Conservation (phyloP, 2,329 filamentous ascomycete species). For the Colletotrichum eleusines region DNA sequence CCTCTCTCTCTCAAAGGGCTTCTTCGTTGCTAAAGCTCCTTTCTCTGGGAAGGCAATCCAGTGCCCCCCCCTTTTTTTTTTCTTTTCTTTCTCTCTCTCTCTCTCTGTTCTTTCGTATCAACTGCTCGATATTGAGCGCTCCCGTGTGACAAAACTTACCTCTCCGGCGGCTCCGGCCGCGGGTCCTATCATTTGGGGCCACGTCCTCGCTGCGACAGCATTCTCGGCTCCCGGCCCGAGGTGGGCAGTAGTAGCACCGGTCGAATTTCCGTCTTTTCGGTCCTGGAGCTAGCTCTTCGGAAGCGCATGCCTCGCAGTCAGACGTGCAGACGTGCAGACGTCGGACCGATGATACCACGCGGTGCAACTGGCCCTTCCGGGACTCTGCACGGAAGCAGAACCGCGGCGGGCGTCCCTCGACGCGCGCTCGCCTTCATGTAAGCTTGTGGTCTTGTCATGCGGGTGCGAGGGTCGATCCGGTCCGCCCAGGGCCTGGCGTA, state of each 20-base stretch:
- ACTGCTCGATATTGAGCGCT: background rate
- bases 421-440: background rate
- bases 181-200: background rate
- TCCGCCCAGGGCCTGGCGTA: background rate
- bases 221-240: background rate
- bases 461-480: background rate
- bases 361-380: background rate
- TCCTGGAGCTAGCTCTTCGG: background rate
- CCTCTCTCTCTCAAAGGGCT: background rate
- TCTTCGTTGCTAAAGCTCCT: background rate
- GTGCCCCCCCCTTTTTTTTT: too few relatives aligned
- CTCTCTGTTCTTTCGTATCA: background rate
- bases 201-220: background rate
- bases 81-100: background rate
- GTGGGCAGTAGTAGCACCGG: background rate
- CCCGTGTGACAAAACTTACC: background rate
- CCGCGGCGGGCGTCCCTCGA: background rate
- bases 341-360: background rate
- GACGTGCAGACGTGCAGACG: background rate
- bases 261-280: background rate
- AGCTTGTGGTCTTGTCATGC: background rate
- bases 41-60: background rate
- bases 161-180: background rate
- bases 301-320: background rate
- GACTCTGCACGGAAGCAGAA: too few relatives aligned